Percentiles rank a stretch among this genome's conserved stretches.
Conservation (phyloP, 2,329 filamentous ascomycete species). For the Grosmannia huntii region DNA sequence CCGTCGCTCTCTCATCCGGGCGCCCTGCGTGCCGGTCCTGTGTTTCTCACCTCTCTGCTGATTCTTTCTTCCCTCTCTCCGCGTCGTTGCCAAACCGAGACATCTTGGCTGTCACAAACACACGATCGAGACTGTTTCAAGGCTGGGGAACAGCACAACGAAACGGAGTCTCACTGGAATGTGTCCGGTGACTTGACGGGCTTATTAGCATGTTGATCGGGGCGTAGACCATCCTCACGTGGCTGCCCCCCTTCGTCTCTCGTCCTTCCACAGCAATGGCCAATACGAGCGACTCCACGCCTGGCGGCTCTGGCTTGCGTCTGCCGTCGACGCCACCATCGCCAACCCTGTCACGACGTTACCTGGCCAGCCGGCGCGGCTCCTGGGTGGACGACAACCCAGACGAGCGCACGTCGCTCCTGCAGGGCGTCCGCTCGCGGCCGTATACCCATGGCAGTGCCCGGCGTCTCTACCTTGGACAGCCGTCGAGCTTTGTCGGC, state of each 20-base stretch:
- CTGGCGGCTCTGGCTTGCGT: conserved; percentile 4
- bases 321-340: conserved; percentile 18
- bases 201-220: not conserved
- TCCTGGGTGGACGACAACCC: conserved; percentile 11
- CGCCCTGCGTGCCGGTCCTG: not conserved
- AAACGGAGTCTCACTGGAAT: not conserved
- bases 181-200: not conserved
- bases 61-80: not conserved
- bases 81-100: not conserved
- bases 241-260: not conserved
- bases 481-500: conserved; percentile 19
- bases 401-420: conserved; percentile 20
- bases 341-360: conserved; percentile 13
- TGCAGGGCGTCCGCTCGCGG: conserved; percentile 13
- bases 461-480: conserved; percentile 14
- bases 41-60: not conserved
- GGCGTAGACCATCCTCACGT: not conserved
- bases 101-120: not conserved
- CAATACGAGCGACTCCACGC: not conserved
- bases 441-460: conserved; percentile 12
- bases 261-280: not conserved
- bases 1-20: not conserved
- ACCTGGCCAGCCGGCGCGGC: conserved; percentile 14
- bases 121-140: not conserved
- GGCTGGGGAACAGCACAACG: no score